Percentiles rank a stretch among this genome's conserved stretches.
phyloP scores from a whole-genome alignment of 1,284 basidiomycete species.

The Sporisorium sorghi region DNA sequence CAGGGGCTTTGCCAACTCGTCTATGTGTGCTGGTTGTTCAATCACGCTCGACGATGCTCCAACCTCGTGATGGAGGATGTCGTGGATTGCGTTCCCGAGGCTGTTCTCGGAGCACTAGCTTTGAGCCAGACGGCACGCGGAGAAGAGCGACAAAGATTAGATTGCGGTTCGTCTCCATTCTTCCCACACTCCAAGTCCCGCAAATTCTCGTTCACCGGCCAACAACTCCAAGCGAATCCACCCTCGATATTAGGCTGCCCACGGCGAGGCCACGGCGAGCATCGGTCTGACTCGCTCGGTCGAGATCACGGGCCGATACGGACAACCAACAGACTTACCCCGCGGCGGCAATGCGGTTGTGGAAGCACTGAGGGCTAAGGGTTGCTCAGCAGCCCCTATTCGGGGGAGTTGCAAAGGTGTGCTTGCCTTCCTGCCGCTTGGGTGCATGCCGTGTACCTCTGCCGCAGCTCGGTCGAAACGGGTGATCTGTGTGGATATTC shows the following conservation, averaged over 20 bases:
- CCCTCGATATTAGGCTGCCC: neutral
- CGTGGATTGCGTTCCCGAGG: neutral
- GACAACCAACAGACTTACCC: neutral
- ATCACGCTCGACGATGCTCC: neutral
- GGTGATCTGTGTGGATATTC: neutral
- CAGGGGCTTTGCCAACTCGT: neutral
- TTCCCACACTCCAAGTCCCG: slow-evolving; percentile 10
- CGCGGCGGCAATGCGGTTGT: slow-evolving; percentile 1
- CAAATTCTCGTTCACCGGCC: neutral
- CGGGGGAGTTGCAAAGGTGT: no score
- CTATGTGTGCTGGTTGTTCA: neutral
- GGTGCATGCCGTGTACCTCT: neutral
- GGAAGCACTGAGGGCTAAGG: neutral
- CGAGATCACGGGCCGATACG: no score
- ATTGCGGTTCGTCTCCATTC: neutral
- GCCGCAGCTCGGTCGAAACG: slow-evolving; percentile 6
- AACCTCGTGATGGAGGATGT: no score
- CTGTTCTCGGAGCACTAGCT: neutral
- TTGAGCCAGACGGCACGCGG: neutral
- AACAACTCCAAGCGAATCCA: neutral
- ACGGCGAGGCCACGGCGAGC: neutral
- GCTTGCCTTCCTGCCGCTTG: neutral
- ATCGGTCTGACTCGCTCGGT: neutral
- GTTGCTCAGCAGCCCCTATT: no score
- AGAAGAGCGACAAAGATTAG: slow-evolving; percentile 11